Percentiles rank a stretch among this genome's conserved stretches.
These are phyloP conservation scores for Solanum sejunctum DNA, from an alignment of 257 asterid genomes.

Conservation along the genomic window DNA sequence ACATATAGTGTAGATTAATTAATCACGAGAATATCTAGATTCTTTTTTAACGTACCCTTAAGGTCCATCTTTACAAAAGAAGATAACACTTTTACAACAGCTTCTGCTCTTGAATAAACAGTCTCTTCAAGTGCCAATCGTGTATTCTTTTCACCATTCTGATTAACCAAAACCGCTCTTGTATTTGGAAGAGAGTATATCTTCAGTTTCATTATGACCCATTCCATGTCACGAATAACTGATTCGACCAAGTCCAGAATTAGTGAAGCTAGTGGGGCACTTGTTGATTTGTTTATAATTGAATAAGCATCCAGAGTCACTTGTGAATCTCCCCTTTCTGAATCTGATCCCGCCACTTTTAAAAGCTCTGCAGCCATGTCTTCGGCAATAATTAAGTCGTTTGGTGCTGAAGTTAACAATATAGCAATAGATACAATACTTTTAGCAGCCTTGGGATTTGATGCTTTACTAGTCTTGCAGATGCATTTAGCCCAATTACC, in stretches of 20 bases:
- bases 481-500: constrained; percentile 40
- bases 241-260: constrained; percentile 51
- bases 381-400: constrained; percentile 41
- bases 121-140: constrained; percentile 49
- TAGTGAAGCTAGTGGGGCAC: constrained; percentile 44
- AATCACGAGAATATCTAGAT: not conserved
- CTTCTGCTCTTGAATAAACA: constrained; percentile 55
- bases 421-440: constrained; percentile 39
- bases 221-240: constrained; percentile 44
- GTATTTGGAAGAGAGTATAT: constrained; percentile 28
- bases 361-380: constrained; percentile 56
- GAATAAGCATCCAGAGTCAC: constrained; percentile 42
- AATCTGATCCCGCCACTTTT: constrained; percentile 43
- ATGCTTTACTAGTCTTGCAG: constrained; percentile 35
- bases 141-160: constrained; percentile 23
- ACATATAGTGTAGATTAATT: not conserved
- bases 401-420: constrained; percentile 45
- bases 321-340: constrained; percentile 25
- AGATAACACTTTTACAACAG: constrained; percentile 50
- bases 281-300: constrained; percentile 47
- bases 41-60: constrained; percentile 32
- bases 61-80: constrained; percentile 58
- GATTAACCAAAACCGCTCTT: constrained; percentile 34
- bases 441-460: constrained; percentile 56
- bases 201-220: constrained; percentile 45